A percentile compares a stretch with the other conserved stretches of the same genome.
Evolutionary conservation across 1,284 basidiomycete species (phyloP).

Genomic region (Sanghuangporus weigelae): DNA sequence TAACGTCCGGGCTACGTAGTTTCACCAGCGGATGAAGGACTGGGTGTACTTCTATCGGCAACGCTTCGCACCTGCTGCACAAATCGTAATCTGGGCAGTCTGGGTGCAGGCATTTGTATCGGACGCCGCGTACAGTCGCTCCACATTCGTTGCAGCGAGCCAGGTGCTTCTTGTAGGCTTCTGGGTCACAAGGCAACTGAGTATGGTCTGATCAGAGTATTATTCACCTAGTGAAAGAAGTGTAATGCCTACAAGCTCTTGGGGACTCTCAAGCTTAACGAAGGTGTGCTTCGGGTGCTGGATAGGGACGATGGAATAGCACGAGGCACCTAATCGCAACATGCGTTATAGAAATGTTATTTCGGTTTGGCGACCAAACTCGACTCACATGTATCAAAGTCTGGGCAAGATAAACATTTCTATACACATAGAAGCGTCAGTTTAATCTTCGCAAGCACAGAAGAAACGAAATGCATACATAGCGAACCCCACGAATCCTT

Average conservation of each 20-base stretch:
- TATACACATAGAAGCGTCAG: slow-evolving; percentile 25
- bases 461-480: slow-evolving; percentile 42
- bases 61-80: slow-evolving; percentile 76
- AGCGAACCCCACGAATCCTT: slow-evolving; percentile 59
- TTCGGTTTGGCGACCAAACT: slow-evolving; percentile 16
- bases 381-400: slow-evolving; percentile 66
- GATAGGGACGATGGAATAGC: slow-evolving; percentile 64
- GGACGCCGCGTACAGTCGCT: slow-evolving; percentile 50
- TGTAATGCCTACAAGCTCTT: slow-evolving; percentile 46
- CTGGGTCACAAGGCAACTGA: slow-evolving; percentile 23
- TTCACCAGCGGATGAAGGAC: slow-evolving; percentile 74
- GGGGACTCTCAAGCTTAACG: slow-evolving; percentile 53
- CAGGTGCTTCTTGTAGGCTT: slow-evolving; percentile 31
- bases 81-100: slow-evolving; percentile 81
- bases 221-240: background rate
- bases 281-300: slow-evolving; percentile 80
- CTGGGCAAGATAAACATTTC: slow-evolving; percentile 72
- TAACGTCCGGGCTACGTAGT: slow-evolving; percentile 50
- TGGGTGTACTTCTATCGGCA: slow-evolving; percentile 75
- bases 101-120: slow-evolving; percentile 85
- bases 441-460: background rate
- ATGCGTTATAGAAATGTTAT: background rate
- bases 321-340: slow-evolving; percentile 30
- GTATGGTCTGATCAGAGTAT: background rate
- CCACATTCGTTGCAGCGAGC: slow-evolving; percentile 57